Evolutionary conservation across 768 basidiomycete genomes (phyloP).

Genomic region (Lyophyllum shimeji): DNA sequence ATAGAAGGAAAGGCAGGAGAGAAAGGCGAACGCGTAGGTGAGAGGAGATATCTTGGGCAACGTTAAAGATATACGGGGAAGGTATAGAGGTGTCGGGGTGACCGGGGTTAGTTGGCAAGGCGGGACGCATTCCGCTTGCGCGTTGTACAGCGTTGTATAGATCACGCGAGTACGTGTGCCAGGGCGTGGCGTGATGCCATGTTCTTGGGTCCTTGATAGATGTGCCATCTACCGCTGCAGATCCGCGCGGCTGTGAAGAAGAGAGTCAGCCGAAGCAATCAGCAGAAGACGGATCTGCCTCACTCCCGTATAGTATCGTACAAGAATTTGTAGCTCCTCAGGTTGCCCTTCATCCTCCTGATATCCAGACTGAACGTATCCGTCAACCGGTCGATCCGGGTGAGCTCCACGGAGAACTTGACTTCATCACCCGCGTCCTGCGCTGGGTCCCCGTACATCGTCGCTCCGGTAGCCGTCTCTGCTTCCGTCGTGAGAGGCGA

Average conservation of each 20-base stretch:
- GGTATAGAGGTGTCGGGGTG: background rate
- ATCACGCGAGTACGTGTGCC: background rate
- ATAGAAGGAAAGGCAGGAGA: background rate
- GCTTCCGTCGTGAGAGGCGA: slow-evolving; percentile 40
- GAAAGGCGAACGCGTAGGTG: background rate
- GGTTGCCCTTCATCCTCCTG: slow-evolving; percentile 86
- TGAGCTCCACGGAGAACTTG: slow-evolving; percentile 93
- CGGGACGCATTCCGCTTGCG: background rate
- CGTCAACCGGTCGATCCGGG: slow-evolving; percentile 83
- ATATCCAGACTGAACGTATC: slow-evolving; percentile 93
- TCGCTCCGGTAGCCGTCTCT: slow-evolving; percentile 37
- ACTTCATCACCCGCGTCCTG: slow-evolving; percentile 95
- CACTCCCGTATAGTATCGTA: slow-evolving; percentile 87
- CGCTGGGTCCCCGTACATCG: slow-evolving; percentile 75
- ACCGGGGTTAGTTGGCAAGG: background rate
- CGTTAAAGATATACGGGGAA: background rate
- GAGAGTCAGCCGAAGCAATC: too few species aligned
- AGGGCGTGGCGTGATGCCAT: background rate
- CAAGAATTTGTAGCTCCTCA: slow-evolving; percentile 91
- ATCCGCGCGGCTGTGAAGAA: slow-evolving; percentile 41
- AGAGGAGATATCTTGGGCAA: background rate
- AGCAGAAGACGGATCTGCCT: slow-evolving; percentile 32
- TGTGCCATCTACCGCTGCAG: slow-evolving; percentile 32
- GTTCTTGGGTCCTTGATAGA: background rate
- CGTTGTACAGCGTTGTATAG: background rate